These are phyloP conservation scores for Backusella westeae DNA, from an alignment of 192 early-diverging fungal species.

Conservation along the genomic window DNA sequence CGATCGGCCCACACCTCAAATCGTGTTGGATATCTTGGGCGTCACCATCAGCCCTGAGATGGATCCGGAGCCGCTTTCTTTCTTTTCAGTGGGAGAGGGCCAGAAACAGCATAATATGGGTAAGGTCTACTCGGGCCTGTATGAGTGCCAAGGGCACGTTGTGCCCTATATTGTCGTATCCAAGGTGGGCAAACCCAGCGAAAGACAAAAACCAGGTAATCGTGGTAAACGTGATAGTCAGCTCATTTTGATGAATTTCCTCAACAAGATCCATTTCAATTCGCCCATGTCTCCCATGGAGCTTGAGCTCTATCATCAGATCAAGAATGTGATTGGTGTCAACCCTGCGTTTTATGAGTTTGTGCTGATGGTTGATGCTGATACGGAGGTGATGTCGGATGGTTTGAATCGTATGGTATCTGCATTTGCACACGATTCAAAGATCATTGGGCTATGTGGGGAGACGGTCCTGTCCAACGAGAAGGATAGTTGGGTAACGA, in stretches of 20 bases:
- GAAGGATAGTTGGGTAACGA: slow-evolving; percentile 89
- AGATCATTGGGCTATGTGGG: slow-evolving; percentile 91
- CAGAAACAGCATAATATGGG: slow-evolving; percentile 73
- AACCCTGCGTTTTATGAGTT: slow-evolving; percentile 80
- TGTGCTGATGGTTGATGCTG: slow-evolving; percentile 75
- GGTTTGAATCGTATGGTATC: slow-evolving; percentile 86
- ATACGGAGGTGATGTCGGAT: slow-evolving; percentile 79
- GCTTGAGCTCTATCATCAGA: slow-evolving; percentile 78
- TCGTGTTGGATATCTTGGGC: slow-evolving; percentile 77
- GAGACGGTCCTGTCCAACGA: slow-evolving; percentile 93
- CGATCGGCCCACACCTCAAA: slow-evolving; percentile 75
- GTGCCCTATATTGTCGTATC: slow-evolving; percentile 83
- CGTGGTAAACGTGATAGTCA: slow-evolving; percentile 89
- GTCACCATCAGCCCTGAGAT: slow-evolving; percentile 25
- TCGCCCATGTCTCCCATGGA: slow-evolving; percentile 74
- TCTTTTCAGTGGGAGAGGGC: slow-evolving; percentile 74
- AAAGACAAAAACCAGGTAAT: slow-evolving; percentile 73
- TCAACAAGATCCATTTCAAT: slow-evolving; percentile 76
- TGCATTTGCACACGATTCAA: slow-evolving; percentile 66
- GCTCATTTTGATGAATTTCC: slow-evolving; percentile 77
- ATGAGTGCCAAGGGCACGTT: slow-evolving; percentile 67
- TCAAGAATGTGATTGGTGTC: slow-evolving; percentile 87
- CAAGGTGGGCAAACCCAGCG: slow-evolving; percentile 71
- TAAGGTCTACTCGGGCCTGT: slow-evolving; percentile 79
- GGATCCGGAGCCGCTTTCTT: slow-evolving; percentile 61